Percentiles rank a stretch among this genome's conserved stretches.
Conservation (phyloP, 768 basidiomycete genomes). For the Infundibulicybe gibba region DNA sequence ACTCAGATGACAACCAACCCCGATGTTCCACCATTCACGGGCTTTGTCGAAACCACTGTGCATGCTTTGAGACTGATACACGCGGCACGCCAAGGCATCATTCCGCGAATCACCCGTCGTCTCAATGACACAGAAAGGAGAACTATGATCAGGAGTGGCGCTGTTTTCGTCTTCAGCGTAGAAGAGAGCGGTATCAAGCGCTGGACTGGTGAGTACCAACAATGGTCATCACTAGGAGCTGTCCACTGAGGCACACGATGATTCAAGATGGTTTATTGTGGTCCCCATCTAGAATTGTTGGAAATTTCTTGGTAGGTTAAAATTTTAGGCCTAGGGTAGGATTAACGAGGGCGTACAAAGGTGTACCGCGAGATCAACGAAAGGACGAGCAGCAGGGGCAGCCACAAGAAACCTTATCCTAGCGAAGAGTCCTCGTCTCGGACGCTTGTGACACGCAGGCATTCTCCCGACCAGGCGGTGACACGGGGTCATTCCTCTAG, state of each 20-base stretch:
- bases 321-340: neutral
- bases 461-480: constrained; percentile 36
- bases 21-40: constrained; percentile 65
- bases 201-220: constrained; percentile 60
- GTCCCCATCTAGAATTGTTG: constrained; percentile 82
- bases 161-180: constrained; percentile 87
- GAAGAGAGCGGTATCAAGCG: constrained; percentile 86
- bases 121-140: constrained; percentile 78
- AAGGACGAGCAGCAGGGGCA: constrained; percentile 53
- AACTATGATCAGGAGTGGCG: constrained; percentile 60
- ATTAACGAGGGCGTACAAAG: constrained; percentile 29
- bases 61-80: constrained; percentile 83
- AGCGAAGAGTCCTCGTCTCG: constrained; percentile 34
- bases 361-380: constrained; percentile 82
- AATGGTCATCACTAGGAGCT: constrained; percentile 8
- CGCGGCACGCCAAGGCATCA: constrained; percentile 73
- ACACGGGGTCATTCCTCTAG: constrained; percentile 23
- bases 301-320: constrained; percentile 73
- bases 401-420: constrained; percentile 47
- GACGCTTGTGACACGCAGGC: constrained; percentile 27
- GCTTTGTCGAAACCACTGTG: constrained; percentile 78
- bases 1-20: constrained; percentile 47
- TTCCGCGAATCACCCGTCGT: constrained; percentile 79
- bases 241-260: constrained; percentile 9
- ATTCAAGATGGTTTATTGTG: constrained; percentile 58